Conservation (phyloP, 768 basidiomycete genomes). For the Kondoa subrosea region DNA sequence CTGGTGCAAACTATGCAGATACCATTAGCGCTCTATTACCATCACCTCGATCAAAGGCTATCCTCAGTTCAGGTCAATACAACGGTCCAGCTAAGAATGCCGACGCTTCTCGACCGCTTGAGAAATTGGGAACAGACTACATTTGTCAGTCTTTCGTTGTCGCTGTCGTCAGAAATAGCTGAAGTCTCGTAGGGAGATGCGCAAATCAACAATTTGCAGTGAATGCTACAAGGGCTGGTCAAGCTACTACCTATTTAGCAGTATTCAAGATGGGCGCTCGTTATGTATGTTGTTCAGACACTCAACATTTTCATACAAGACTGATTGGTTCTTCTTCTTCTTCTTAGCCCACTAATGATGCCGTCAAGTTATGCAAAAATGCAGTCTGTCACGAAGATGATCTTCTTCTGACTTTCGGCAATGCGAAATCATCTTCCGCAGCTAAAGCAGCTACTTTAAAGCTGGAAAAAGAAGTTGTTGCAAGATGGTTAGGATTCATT, state of each 20-base stretch:
- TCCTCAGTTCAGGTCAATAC: constrained; percentile 26
- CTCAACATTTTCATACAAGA: neutral
- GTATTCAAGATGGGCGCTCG: constrained; percentile 13
- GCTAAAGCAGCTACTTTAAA: constrained; percentile 34
- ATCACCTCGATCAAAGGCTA: constrained; percentile 37
- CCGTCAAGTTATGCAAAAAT: neutral
- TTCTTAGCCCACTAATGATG: neutral
- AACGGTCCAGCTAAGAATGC: neutral
- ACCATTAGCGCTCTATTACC: constrained; percentile 41
- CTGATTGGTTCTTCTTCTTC: neutral
- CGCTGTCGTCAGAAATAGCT: neutral
- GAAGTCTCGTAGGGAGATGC: constrained; percentile 11
- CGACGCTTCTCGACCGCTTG: constrained; percentile 11
- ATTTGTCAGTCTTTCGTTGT: constrained; percentile 11
- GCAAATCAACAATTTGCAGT: constrained; percentile 19
- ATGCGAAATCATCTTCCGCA: constrained; percentile 30
- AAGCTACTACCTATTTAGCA: constrained; percentile 2
- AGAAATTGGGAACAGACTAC: constrained; percentile 20
- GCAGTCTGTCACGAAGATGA: constrained; percentile 15
- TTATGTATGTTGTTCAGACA: neutral
- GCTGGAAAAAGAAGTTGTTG: constrained; percentile 52
- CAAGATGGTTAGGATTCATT: constrained; percentile 52
- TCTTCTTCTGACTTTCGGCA: constrained; percentile 10
- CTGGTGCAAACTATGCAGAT: constrained; percentile 33
- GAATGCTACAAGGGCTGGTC: neutral